Conservation (phyloP, 139 green algal species). For the Pedinophyceae sp. region DNA sequence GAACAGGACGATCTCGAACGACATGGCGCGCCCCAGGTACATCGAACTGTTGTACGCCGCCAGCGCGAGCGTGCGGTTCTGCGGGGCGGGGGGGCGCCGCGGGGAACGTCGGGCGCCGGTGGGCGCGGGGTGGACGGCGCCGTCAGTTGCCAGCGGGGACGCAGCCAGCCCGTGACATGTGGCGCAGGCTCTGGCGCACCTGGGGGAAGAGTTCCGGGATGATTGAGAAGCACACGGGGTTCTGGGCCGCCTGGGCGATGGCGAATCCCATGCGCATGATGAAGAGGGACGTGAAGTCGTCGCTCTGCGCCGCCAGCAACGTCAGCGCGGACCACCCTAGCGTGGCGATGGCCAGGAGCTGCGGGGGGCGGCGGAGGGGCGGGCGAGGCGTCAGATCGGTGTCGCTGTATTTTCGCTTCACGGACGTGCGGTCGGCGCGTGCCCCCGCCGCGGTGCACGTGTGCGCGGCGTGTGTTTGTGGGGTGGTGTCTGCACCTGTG, state of each 20-base stretch:
- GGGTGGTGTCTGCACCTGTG: too few species aligned
- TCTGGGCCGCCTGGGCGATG: constrained; percentile 62
- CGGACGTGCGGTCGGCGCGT: too few species aligned
- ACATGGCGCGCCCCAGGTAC: constrained; percentile 65
- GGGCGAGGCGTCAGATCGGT: too few species aligned
- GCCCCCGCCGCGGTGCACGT: too few species aligned
- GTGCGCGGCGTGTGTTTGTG: too few species aligned
- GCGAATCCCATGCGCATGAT: constrained; percentile 52
- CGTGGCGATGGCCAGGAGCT: constrained; percentile 49
- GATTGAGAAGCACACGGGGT: constrained; percentile 61
- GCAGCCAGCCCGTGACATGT: too few species aligned
- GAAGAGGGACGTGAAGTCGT: constrained; percentile 40
- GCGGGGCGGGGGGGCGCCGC: too few species aligned
- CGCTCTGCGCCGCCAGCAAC: constrained; percentile 31
- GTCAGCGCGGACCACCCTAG: constrained; percentile 49
- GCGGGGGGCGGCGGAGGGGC: constrained; percentile 16
- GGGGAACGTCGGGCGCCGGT: too few species aligned
- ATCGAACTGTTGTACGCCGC: constrained; percentile 75
- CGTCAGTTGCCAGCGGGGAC: too few species aligned
- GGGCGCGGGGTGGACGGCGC: too few species aligned
- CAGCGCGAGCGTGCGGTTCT: constrained; percentile 56
- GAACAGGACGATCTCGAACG: constrained; percentile 46
- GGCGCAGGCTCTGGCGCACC: too few species aligned
- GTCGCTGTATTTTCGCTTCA: too few species aligned
- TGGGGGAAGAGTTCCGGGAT: constrained; percentile 82